Evolutionary conservation across 2,329 filamentous ascomycete species (phyloP).

Genomic region (Phoma herbarum): DNA sequence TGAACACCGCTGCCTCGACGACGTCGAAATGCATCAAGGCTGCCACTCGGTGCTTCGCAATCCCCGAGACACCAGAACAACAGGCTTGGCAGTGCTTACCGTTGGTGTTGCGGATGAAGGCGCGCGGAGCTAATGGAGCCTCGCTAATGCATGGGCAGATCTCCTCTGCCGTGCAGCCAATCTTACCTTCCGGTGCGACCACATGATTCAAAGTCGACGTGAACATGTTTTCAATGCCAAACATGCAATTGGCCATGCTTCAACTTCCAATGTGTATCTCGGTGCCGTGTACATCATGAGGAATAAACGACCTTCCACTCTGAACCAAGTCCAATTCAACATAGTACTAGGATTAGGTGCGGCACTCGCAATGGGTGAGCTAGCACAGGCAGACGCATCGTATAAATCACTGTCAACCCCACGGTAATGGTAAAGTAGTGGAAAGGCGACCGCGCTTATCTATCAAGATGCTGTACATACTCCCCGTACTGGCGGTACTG

Average conservation of each 20-base stretch:
- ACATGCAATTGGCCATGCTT: background rate
- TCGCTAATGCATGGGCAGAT: slow-evolving; percentile 14
- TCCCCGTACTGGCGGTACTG: slow-evolving; percentile 7
- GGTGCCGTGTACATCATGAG: slow-evolving; percentile 16
- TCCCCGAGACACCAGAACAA: background rate
- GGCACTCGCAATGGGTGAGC: background rate
- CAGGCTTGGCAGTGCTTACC: slow-evolving; percentile 12
- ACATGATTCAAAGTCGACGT: slow-evolving; percentile 7
- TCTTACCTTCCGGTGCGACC: slow-evolving; percentile 6
- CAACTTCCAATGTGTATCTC: background rate
- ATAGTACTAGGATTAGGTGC: background rate
- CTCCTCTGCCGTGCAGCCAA: slow-evolving; percentile 9
- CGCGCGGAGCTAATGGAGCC: background rate
- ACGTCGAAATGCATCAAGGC: background rate
- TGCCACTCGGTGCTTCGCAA: background rate
- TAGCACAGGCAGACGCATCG: background rate
- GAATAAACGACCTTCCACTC: slow-evolving; percentile 9
- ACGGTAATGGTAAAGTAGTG: background rate
- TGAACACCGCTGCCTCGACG: background rate
- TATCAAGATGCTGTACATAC: slow-evolving; percentile 4
- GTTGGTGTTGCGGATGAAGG: background rate
- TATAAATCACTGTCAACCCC: slow-evolving; percentile 1
- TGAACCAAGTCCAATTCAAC: slow-evolving; percentile 14
- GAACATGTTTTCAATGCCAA: slow-evolving; percentile 9
- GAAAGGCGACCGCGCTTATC: too few species aligned